Base-by-base conservation (phyloP, 306 rosid genomes). In the Prunus fruticosa region DNA sequence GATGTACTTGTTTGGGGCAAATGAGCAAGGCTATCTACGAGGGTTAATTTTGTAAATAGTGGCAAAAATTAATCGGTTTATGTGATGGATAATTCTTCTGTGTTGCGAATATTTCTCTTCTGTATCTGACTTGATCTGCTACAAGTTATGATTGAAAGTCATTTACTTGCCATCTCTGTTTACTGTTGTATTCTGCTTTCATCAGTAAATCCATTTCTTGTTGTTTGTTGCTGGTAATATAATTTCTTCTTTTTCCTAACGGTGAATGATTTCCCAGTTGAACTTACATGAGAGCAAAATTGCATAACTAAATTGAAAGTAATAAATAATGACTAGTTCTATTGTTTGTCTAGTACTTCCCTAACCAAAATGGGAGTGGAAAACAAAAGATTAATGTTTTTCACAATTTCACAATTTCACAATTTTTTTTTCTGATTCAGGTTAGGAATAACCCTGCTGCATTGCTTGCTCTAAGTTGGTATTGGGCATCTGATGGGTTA, bases 401-500 rank as follows among this genome's bases (percentile, higher is more conserved):
- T 25, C 52, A 49, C 23, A 19, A 27, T 38, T 38, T 38, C 9
- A 38, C 43, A 38, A 38, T 6, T 6, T n/a, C n/a, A n/a, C n/a
- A n/a, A n/a, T n/a, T n/a, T n/a, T 15, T 14, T n/a, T 67, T 76
- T 58, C 50, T 67, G 73, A 30, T 80, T 79, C 89, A 90, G 97
- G 52, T 93, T 64, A 84, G 79, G 87, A 77, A 85, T 83, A 93
- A 93, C 78, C 99, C 99, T 58, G 99, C 99, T 13, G 99, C 97
- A 15, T 75, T 95, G 78, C 96, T 95, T 76, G 97, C 99, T 70
- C 77, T 95, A 83, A 85, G 91, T 83, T 95, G 99, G 99, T 92
- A 89, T 80, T 95, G 99, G 97, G 97, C 97, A 78, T 84, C 96
- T 71, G 99, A 95, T 78, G 99, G 97, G 34, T 76, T 91, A 72